These are phyloP conservation scores for Talaromyces ruber DNA, from an alignment of 495 filamentous ascomycete species.

Conservation along the genomic window DNA sequence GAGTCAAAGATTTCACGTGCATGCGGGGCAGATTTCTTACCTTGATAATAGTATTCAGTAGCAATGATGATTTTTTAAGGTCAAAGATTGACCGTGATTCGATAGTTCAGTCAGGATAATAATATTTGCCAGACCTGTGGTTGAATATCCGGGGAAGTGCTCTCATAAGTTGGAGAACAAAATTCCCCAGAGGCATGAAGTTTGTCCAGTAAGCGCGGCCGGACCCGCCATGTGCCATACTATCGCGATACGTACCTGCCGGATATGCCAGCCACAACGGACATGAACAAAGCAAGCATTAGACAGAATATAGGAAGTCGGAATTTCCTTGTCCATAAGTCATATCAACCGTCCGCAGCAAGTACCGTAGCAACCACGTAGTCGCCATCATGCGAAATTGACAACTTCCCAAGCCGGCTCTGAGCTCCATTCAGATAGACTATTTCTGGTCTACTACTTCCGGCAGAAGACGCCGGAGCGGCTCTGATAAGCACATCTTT, in stretches of 20 bases:
- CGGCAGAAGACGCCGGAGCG: conserved; percentile 10
- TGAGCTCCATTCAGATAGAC: conserved; percentile 24
- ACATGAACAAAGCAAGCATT: background rate
- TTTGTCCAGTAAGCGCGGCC: background rate
- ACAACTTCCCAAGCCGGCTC: conserved; percentile 28
- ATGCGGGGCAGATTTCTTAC: background rate
- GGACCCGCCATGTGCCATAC: background rate
- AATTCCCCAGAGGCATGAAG: background rate
- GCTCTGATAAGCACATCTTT: conserved; percentile 31
- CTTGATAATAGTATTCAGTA: background rate
- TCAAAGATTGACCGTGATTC: background rate
- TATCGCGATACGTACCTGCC: background rate
- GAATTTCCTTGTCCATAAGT: background rate
- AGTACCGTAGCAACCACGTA: conserved; percentile 49
- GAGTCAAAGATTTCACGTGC: background rate
- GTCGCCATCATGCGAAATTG: conserved; percentile 53
- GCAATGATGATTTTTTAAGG: background rate
- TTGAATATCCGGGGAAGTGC: background rate
- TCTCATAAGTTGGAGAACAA: background rate
- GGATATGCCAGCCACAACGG: background rate
- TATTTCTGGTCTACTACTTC: conserved; percentile 28
- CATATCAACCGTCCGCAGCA: conserved; percentile 23
- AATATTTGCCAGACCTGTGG: background rate
- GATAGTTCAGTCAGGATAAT: background rate
- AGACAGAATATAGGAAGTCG: background rate